Conservation (phyloP, 441 rosid genomes). For the Macaranga tanarius region DNA sequence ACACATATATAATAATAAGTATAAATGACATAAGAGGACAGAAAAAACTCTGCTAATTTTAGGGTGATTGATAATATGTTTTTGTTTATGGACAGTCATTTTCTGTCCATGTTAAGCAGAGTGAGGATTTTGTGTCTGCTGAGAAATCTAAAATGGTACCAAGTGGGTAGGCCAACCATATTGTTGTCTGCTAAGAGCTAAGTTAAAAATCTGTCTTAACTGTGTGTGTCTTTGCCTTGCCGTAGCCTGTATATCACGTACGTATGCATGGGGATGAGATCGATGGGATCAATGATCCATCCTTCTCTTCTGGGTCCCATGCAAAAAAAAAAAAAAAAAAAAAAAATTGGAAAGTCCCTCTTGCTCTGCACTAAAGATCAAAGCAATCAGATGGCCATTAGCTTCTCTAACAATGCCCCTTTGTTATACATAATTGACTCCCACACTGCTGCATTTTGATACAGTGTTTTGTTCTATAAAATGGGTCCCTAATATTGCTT, state of each 20-base stretch:
- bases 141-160: constrained; percentile 41
- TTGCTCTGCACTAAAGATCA: constrained; percentile 9
- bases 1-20: no score
- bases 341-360: neutral
- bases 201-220: constrained; percentile 22
- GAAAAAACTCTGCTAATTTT: constrained; percentile 19
- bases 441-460: constrained; percentile 5
- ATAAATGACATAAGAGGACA: constrained; percentile 19
- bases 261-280: constrained; percentile 36
- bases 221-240: constrained; percentile 19
- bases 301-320: constrained; percentile 15
- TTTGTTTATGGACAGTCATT: constrained; percentile 29
- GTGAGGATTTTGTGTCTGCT: constrained; percentile 38
- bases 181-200: constrained; percentile 18
- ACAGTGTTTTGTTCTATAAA: neutral
- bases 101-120: constrained; percentile 28
- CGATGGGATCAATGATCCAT: constrained; percentile 28
- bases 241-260: constrained; percentile 18
- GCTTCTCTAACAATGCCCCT: constrained; percentile 24
- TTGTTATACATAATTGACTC: constrained; percentile 17
- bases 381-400: constrained; percentile 15
- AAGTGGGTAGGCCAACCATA: constrained; percentile 36
- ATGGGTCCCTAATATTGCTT: neutral
- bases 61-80: constrained; percentile 15
- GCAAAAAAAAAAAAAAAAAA: neutral